phyloP scores from a whole-genome alignment of 2,329 filamentous ascomycete genomes.

The Penicillium glabrum region DNA sequence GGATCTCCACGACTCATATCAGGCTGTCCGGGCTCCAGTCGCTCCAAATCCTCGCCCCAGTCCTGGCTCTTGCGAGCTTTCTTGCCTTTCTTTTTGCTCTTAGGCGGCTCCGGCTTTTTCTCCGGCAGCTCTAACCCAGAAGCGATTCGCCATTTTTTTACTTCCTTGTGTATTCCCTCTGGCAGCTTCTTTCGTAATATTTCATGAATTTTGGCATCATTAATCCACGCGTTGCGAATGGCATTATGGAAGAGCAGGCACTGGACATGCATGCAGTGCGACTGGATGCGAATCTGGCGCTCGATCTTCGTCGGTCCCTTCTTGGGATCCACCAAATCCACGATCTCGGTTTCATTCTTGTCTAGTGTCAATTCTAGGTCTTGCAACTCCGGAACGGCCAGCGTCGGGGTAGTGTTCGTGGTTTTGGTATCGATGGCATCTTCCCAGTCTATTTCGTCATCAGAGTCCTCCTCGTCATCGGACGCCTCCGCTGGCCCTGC shows the following conservation, averaged over 20 bases:
- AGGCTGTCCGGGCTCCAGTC: constrained; percentile 66
- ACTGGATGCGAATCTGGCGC: constrained; percentile 71
- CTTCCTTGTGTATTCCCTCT: constrained; percentile 66
- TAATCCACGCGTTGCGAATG: constrained; percentile 78
- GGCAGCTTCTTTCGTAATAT: constrained; percentile 74
- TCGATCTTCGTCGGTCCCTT: constrained; percentile 87
- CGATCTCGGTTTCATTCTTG: constrained; percentile 55
- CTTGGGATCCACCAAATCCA: constrained; percentile 64
- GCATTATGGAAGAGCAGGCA: constrained; percentile 87
- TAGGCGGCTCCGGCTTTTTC: constrained; percentile 41
- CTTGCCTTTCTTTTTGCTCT: constrained; percentile 39
- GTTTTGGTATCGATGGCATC: constrained; percentile 51
- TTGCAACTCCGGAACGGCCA: constrained; percentile 55
- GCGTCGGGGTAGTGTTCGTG: constrained; percentile 32
- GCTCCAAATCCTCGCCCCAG: constrained; percentile 70
- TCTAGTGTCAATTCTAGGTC: constrained; percentile 73
- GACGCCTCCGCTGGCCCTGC: constrained; percentile 1
- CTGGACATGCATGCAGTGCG: constrained; percentile 88
- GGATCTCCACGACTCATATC: constrained; percentile 85
- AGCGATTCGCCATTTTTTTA: constrained; percentile 70
- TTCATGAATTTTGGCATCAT: constrained; percentile 72
- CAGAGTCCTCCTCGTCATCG: constrained; percentile 51
- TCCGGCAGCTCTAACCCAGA: constrained; percentile 59
- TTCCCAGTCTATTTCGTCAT: constrained; percentile 61
- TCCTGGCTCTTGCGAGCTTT: constrained; percentile 55